Base-by-base conservation (phyloP, 169 alveolate genomes). In the Plasmodium vivax region DNA sequence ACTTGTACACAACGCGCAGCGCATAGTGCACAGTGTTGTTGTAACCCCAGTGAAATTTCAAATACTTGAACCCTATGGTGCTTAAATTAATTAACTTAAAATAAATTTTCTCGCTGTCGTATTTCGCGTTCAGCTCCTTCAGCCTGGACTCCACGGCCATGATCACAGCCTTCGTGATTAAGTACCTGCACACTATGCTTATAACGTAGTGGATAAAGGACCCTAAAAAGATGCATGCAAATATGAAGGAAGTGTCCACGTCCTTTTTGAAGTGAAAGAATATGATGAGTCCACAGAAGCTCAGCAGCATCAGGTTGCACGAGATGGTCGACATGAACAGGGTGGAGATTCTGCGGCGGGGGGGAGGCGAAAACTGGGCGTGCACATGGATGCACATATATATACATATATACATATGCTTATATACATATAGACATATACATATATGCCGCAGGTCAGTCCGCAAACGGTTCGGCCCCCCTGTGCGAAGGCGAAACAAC, bases 61-160 rank as follows among this genome's bases (percentile, higher is more conserved):
- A 85, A 85, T 85, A 85, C 68, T 77, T 85, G 27, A 85, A 85
- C 16, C 93, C 93, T 10, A 75, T 43, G 3, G 51, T 62, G 51
- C 93, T 74, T 51, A 85, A 77, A 41, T 85, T 85, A 75, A 85
- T 85, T 45, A 85, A 41, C 85, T 85, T 85, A 85, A 85, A 85
- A 74, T 85, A 75, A 34, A 85, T 85, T 19, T 85, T 73, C 43
- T 85, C 93, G 12, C n/a, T 23, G 54, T 85, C 62, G 81, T 85
- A 85, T 30, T 85, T 85, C 62, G 23, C 81, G 51, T 85, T 85
- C 54, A 85, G 62, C 7, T 75, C 43, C 71, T 41, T 85, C 6
- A 85, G 54, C 27, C 47, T 73, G 56, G 58, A 32, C 62, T 85
- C 93, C 23, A 85, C 51, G 19, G 93, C 30, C 9, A 32, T 43